phyloP scores from a whole-genome alignment of 208 protist species.

The Novymonas esmeraldas region DNA sequence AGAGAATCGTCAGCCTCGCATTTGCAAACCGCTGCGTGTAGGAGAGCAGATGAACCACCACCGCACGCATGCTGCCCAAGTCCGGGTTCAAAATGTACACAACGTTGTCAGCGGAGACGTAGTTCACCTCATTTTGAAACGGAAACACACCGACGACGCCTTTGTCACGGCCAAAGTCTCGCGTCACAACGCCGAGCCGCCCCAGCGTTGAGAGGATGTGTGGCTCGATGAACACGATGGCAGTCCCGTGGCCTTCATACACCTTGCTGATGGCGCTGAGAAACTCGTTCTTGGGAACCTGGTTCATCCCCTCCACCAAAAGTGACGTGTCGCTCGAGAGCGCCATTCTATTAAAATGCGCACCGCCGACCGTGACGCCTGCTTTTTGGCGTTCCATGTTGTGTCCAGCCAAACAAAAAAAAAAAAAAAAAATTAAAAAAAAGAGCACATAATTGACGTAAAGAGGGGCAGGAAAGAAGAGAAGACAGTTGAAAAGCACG shows the following conservation, averaged over 20 bases:
- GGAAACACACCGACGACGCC: conserved; percentile 45
- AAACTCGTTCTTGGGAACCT: conserved; percentile 41
- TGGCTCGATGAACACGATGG: conserved; percentile 48
- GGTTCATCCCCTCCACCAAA: conserved; percentile 20
- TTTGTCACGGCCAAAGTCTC: conserved; percentile 29
- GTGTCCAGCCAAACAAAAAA: background rate
- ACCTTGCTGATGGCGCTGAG: conserved; percentile 13
- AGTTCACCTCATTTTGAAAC: conserved; percentile 45
- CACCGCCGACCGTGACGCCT: too few species aligned
- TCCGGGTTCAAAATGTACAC: conserved; percentile 50
- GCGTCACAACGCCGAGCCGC: conserved; percentile 20
- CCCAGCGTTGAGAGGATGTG: conserved; percentile 39
- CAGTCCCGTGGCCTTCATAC: conserved; percentile 26
- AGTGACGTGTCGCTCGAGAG: background rate
- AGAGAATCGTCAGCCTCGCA: conserved; percentile 49
- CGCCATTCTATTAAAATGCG: conserved; percentile 8
- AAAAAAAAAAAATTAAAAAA: background rate
- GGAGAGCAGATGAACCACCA: conserved; percentile 60
- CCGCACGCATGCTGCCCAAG: conserved; percentile 37
- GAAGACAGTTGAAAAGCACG: background rate
- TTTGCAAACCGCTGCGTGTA: conserved; percentile 61
- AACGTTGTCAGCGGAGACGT: conserved; percentile 47
- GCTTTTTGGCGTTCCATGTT: too few species aligned
- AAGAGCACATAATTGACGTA: too few species aligned
- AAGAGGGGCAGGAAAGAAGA: background rate